phyloP scores from a whole-genome alignment of 495 filamentous ascomycete genomes.

The Podospora pseudocomata region DNA sequence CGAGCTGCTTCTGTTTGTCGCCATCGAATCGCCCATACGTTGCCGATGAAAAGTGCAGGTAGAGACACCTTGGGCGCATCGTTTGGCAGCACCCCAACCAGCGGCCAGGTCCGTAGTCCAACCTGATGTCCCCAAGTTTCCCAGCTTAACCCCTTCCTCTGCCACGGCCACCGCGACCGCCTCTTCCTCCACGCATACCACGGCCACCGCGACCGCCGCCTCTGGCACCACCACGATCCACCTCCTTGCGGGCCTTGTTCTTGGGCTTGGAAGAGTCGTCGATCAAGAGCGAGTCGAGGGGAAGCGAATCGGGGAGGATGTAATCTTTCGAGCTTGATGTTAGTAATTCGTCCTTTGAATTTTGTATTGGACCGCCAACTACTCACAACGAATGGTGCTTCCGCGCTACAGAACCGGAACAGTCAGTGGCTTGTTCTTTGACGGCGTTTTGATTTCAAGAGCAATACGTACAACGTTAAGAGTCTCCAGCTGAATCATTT shows the following conservation, averaged over 20 bases:
- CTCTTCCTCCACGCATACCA: conserved; percentile 59
- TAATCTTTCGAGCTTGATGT: conserved; percentile 7
- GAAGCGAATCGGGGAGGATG: conserved; percentile 86
- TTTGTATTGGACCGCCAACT: not conserved
- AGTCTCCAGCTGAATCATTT: conserved; percentile 82
- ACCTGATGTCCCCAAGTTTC: conserved; percentile 9
- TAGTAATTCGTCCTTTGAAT: not conserved
- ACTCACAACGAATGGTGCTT: conserved; percentile 18
- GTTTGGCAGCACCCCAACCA: not conserved
- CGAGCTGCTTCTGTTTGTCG: not conserved
- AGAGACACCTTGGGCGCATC: not conserved
- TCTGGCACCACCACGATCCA: conserved; percentile 55
- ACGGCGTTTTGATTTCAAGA: too few relatives aligned
- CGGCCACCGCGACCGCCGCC: conserved; percentile 58
- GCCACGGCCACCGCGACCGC: conserved; percentile 22
- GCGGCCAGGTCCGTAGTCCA: not conserved
- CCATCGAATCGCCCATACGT: not conserved
- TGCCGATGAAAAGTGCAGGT: not conserved
- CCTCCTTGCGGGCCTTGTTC: conserved; percentile 98
- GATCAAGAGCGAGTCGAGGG: conserved; percentile 88
- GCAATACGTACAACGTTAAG: conserved; percentile 64
- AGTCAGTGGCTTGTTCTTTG: not conserved
- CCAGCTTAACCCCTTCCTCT: conserved; percentile 21
- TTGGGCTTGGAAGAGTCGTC: conserved; percentile 97
- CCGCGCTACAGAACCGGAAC: conserved; percentile 4